Base-by-base conservation (phyloP, 192 early-diverging fungal genomes). In the Mortierella antarctica region DNA sequence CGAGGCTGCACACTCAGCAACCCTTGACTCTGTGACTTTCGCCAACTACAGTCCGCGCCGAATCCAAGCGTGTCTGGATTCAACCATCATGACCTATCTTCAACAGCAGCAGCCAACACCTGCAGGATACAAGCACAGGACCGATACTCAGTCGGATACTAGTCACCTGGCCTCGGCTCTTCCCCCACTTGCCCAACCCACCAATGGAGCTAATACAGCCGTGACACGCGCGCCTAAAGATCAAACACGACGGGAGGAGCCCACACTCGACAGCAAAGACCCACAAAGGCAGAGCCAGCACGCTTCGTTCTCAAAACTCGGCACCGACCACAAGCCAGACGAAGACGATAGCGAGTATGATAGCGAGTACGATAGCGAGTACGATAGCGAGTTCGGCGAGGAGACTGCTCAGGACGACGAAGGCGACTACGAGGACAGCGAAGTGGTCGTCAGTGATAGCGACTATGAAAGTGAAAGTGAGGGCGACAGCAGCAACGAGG, bases 51-150 rank as follows among this genome's bases (percentile, higher is more conserved):
- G 68, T 65, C 74, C 74, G 13, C 62, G 62, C 31, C 63, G 47
- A 9, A 60, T 70, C 44, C 74, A 66, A 31, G 74, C 57, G 23
- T 78, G 67, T 42, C 62, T 70, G 4, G 62, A 78, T 48, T 65
- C 74, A 0, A 78, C 67, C 23, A 65, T 78, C n/a, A 78, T 70
- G 74, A 78, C 67, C 15, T 70, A 70, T 54, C 62, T 70, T 40
- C 74, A 70, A 20, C 82, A 71, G 39, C 72, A 74, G 63, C 50
- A 60, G 42, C 55, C 52, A 48, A 20, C 59, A 72, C 15, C 60
- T 49, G 23, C 23, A 47, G 4, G 40, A 50, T 9, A n/a, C 57
- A 59, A 8, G 42, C 18, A 11, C 57, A 59, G 40, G 15, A 59
- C 31, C 57, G 57, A 41, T n/a, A 42, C 39, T 59, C 57, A 59